A percentile compares a stretch with the other conserved stretches of the same genome.
Conservation (phyloP, 2,329 filamentous ascomycete species). For the Botrytis porri region DNA sequence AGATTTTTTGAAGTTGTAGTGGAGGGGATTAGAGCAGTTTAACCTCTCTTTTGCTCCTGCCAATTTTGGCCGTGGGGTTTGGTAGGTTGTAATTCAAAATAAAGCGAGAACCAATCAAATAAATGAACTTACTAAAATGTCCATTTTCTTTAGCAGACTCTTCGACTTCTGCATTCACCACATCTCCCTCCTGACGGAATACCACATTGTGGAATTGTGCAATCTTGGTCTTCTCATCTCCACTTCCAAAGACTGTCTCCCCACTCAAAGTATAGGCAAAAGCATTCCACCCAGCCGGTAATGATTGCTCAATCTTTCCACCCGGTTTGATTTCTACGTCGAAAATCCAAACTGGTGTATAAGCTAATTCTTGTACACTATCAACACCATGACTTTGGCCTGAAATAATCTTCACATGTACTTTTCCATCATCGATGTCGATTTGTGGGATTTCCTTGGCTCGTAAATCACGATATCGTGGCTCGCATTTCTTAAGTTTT, state of each 20-base stretch:
- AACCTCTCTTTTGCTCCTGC: not conserved
- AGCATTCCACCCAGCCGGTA: slow-evolving; percentile 82
- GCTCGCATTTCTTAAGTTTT: slow-evolving; percentile 82
- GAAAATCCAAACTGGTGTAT: slow-evolving; percentile 95
- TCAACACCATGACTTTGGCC: slow-evolving; percentile 82
- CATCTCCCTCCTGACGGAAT: slow-evolving; percentile 76
- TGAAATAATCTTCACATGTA: slow-evolving; percentile 85
- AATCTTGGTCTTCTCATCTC: slow-evolving; percentile 50
- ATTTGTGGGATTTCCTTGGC: slow-evolving; percentile 75
- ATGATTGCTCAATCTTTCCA: slow-evolving; percentile 68
- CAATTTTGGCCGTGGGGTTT: not conserved
- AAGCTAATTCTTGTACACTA: slow-evolving; percentile 83
- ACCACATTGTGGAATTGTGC: slow-evolving; percentile 83
- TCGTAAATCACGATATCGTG: slow-evolving; percentile 82
- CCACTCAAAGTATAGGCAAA: slow-evolving; percentile 87
- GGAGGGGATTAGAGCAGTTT: not conserved
- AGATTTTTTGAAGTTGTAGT: not conserved
- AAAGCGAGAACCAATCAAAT: not conserved
- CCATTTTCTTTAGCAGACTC: slow-evolving; percentile 56
- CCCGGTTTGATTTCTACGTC: slow-evolving; percentile 80
- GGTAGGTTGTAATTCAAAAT: not conserved
- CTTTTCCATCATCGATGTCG: slow-evolving; percentile 68
- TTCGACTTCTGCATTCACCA: slow-evolving; percentile 67
- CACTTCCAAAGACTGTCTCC: slow-evolving; percentile 59
- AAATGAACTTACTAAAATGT: slow-evolving; percentile 42